Percentiles rank a stretch among this genome's conserved stretches.
Conservation (phyloP, 2,329 filamentous ascomycete species). For the Fusarium sp. region DNA sequence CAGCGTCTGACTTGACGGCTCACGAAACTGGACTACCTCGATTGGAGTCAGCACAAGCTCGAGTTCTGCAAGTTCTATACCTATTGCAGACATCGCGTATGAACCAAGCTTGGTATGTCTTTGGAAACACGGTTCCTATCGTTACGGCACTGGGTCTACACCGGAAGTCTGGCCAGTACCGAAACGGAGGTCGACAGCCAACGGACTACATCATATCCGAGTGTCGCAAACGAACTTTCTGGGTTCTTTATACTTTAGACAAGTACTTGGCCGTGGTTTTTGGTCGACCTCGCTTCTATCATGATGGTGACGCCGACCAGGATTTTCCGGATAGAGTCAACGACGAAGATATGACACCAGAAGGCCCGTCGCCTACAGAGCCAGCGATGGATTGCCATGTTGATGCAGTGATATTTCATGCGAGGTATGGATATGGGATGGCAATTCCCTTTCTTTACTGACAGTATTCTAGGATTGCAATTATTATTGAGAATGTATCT, state of each 20-base stretch:
- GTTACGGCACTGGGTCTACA: conserved; percentile 57
- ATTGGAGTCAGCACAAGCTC: conserved; percentile 67
- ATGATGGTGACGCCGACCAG: conserved; percentile 73
- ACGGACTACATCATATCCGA: conserved; percentile 60
- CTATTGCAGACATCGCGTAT: conserved; percentile 68
- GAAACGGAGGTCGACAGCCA: conserved; percentile 22
- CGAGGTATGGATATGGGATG: conserved; percentile 42
- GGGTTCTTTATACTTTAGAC: conserved; percentile 71
- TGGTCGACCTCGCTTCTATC: conserved; percentile 68
- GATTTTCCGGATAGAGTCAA: conserved; percentile 66
- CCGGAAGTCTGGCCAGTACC: conserved; percentile 39
- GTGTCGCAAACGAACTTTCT: conserved; percentile 68
- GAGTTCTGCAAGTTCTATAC: conserved; percentile 68
- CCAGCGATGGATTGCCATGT: conserved; percentile 59
- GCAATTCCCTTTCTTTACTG: fast-evolving
- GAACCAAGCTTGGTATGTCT: conserved; percentile 70
- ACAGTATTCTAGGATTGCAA: conserved; percentile 45
- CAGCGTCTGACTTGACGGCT: conserved; percentile 53
- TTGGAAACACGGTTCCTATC: conserved; percentile 67
- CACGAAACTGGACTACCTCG: conserved; percentile 64
- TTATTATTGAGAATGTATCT: conserved; percentile 54
- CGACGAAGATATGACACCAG: conserved; percentile 65
- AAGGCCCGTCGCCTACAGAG: conserved; percentile 50
- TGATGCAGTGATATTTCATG: conserved; percentile 59
- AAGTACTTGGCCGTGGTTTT: conserved; percentile 73